phyloP scores from a whole-genome alignment of 805 yeast species.

The Starmera dryadoides region DNA sequence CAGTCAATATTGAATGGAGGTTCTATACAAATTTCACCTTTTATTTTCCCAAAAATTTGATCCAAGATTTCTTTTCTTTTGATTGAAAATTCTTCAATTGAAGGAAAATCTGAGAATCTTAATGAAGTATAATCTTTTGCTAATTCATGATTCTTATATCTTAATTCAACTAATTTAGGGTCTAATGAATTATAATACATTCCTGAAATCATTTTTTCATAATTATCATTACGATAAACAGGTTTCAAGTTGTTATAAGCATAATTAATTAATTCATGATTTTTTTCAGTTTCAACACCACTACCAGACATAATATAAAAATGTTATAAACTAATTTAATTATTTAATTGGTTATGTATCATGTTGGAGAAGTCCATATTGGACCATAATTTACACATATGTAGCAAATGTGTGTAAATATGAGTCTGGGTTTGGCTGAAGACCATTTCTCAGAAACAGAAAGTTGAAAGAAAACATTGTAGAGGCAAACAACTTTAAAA shows the following conservation, averaged over 20 bases:
- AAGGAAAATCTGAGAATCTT: no score
- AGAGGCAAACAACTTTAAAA: no score
- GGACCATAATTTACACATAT: no score
- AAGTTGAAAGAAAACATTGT: no score
- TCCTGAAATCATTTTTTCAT: neutral
- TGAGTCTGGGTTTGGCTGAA: no score
- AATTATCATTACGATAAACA: neutral
- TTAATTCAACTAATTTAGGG: neutral
- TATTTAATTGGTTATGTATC: no score
- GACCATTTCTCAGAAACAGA: no score
- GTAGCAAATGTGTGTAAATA: no score
- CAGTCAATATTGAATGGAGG: constrained; percentile 53
- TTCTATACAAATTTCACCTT: constrained; percentile 30
- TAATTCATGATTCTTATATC: neutral
- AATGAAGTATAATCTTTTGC: neutral
- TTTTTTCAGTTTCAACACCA: constrained; percentile 9
- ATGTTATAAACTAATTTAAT: no score
- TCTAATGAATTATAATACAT: neutral
- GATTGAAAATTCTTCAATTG: neutral
- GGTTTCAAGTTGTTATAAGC: neutral
- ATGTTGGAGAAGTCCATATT: no score
- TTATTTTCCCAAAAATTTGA: neutral
- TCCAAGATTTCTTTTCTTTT: neutral
- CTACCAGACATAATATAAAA: neutral
- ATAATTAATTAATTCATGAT: neutral